A percentile compares a stretch with the other conserved stretches of the same genome.
phyloP scores from a whole-genome alignment of 139 green algal species.

The Asterochloris sp. region DNA sequence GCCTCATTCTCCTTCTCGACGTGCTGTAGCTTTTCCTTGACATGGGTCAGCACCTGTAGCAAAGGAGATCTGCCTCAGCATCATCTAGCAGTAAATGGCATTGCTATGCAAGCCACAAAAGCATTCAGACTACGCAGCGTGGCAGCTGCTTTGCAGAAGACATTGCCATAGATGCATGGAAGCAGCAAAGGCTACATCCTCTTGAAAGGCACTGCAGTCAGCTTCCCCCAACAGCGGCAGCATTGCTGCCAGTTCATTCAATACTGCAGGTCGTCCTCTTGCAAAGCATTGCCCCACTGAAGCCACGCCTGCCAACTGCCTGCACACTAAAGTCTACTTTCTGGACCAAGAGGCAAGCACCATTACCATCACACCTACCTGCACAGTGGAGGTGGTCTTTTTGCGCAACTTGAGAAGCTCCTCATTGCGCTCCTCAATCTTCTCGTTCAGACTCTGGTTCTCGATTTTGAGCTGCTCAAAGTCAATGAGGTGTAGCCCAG shows the following conservation, averaged over 20 bases:
- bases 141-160: not conserved
- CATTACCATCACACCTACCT: slow-evolving; percentile 24
- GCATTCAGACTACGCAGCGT: too few species aligned
- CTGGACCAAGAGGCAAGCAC: not conserved
- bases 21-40: slow-evolving; percentile 85
- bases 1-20: slow-evolving; percentile 64
- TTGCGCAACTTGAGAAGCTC: slow-evolving; percentile 83
- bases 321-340: not conserved
- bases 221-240: too few species aligned
- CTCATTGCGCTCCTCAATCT: slow-evolving; percentile 85
- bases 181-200: too few species aligned
- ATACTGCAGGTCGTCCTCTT: not conserved
- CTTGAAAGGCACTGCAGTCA: not conserved
- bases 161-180: too few species aligned
- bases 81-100: not conserved
- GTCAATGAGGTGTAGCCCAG: slow-evolving; percentile 89
- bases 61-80: not conserved
- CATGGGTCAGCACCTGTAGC: slow-evolving; percentile 65
- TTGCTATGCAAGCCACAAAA: not conserved
- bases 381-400: slow-evolving; percentile 79
- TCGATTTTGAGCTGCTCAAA: slow-evolving; percentile 96
- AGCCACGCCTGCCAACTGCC: not conserved
- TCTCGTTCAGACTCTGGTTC: slow-evolving; percentile 80
- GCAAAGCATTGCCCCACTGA: not conserved
- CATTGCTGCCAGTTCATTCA: too few species aligned